Evolutionary conservation across 192 early-diverging fungal species (phyloP).

Genomic region (Haplosporangium gracile): DNA sequence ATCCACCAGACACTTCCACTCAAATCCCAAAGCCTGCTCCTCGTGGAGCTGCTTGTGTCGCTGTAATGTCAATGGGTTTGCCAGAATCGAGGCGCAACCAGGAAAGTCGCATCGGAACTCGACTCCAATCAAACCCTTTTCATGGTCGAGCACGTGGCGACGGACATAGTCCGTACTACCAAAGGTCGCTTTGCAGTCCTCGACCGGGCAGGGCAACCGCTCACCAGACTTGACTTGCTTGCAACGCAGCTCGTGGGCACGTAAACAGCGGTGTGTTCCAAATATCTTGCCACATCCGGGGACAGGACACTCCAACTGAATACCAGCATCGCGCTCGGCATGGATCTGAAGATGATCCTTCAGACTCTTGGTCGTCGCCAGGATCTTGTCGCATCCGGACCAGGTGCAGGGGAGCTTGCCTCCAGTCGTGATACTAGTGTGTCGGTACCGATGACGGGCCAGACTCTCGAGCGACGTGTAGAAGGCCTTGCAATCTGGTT

Average conservation of each 20-base stretch:
- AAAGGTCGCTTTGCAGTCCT: slow-evolving; percentile 45
- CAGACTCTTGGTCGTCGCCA: slow-evolving; percentile 52
- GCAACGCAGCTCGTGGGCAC: slow-evolving; percentile 49
- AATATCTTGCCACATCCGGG: slow-evolving; percentile 46
- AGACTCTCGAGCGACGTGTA: slow-evolving; percentile 44
- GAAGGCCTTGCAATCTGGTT: slow-evolving; percentile 33
- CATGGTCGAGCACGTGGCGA: slow-evolving; percentile 53
- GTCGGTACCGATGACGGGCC: slow-evolving; percentile 36
- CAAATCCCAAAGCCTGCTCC: slow-evolving; percentile 48
- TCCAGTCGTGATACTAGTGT: slow-evolving; percentile 31
- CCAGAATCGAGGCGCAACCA: slow-evolving; percentile 35
- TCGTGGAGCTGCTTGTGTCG: slow-evolving; percentile 55
- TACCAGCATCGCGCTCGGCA: slow-evolving; percentile 45
- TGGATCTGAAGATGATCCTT: slow-evolving; percentile 53
- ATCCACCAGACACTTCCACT: slow-evolving; percentile 43
- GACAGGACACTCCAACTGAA: slow-evolving; percentile 40
- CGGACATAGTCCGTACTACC: slow-evolving; percentile 55
- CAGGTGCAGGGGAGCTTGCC: slow-evolving; percentile 49
- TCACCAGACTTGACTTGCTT: slow-evolving; percentile 52
- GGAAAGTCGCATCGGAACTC: slow-evolving; percentile 48
- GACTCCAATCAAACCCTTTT: slow-evolving; percentile 52
- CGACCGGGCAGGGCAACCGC: slow-evolving; percentile 37
- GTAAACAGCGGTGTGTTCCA: slow-evolving; percentile 45
- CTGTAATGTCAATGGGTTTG: slow-evolving; percentile 51
- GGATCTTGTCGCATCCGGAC: slow-evolving; percentile 40